Evolutionary conservation across 495 filamentous ascomycete species (phyloP).

Genomic region (Corynascus novoguineensis): DNA sequence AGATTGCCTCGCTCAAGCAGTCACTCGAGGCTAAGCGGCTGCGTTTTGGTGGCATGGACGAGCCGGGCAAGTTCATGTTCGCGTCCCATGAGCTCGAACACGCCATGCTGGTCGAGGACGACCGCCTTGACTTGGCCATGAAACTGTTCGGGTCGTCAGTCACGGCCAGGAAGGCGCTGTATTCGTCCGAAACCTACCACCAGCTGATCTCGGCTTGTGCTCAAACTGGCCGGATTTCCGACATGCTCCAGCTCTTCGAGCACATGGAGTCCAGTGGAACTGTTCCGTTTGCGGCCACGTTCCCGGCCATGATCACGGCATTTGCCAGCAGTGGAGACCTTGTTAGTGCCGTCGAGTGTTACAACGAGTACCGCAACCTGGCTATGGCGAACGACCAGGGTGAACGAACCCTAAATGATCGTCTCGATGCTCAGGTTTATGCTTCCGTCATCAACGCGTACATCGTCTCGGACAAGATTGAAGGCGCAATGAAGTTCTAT

Average conservation of each 20-base stretch:
- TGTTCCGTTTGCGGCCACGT: constrained; percentile 69
- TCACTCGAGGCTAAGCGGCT: constrained; percentile 66
- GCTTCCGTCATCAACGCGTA: constrained; percentile 84
- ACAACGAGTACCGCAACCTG: constrained; percentile 83
- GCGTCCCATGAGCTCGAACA: constrained; percentile 77
- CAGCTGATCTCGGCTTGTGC: constrained; percentile 81
- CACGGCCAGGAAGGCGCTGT: constrained; percentile 52
- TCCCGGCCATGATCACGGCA: constrained; percentile 85
- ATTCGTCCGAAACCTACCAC: constrained; percentile 65
- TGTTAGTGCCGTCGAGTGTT: constrained; percentile 85
- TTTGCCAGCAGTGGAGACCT: constrained; percentile 79
- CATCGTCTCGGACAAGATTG: constrained; percentile 65
- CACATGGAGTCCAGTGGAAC: constrained; percentile 79
- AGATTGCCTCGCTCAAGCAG: constrained; percentile 63
- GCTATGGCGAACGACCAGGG: constrained; percentile 77
- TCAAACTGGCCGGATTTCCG: constrained; percentile 64
- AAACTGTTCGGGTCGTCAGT: constrained; percentile 76
- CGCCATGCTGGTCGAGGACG: constrained; percentile 76
- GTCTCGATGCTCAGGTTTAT: constrained; percentile 79
- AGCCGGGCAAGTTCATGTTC: constrained; percentile 84
- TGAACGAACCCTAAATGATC: constrained; percentile 59
- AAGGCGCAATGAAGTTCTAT: constrained; percentile 77
- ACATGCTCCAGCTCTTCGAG: constrained; percentile 82
- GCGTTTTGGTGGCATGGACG: constrained; percentile 80
- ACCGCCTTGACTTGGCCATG: constrained; percentile 75